These are phyloP conservation scores for Coffea canephora DNA, from an alignment of 257 asterid species.

Conservation along the genomic window DNA sequence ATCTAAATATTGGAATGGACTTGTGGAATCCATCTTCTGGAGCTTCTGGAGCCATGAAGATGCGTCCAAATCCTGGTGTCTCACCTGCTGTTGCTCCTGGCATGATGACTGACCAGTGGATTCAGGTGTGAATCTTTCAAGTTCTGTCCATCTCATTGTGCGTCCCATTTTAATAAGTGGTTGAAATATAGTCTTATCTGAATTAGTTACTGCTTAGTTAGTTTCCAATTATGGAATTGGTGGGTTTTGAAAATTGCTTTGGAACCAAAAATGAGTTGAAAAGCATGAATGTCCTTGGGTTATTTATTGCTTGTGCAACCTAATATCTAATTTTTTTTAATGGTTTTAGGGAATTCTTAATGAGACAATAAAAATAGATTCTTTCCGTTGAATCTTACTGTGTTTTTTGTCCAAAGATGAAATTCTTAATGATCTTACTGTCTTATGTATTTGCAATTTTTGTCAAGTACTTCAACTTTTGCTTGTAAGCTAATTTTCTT, in stretches of 20 bases:
- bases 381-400: neutral
- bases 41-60: slow-evolving; percentile 63
- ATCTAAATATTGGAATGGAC: slow-evolving; percentile 88
- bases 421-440: neutral
- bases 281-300: neutral
- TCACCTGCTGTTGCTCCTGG: slow-evolving; percentile 54
- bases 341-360: neutral
- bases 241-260: neutral
- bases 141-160: slow-evolving; percentile 11
- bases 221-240: neutral
- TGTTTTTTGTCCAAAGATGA: no score
- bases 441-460: neutral
- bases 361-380: neutral
- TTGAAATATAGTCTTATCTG: neutral
- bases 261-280: neutral
- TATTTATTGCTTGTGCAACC: neutral
- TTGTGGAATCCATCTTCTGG: slow-evolving; percentile 78
- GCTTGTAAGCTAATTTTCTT: neutral
- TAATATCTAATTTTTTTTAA: neutral
- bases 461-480: neutral
- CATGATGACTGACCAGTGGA: slow-evolving; percentile 76
- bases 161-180: neutral
- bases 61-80: slow-evolving; percentile 56
- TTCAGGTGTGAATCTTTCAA: slow-evolving; percentile 47
- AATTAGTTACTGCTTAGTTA: neutral